Evolutionary conservation across 768 basidiomycete genomes (phyloP).

Genomic region (Kwoniella europaea): DNA sequence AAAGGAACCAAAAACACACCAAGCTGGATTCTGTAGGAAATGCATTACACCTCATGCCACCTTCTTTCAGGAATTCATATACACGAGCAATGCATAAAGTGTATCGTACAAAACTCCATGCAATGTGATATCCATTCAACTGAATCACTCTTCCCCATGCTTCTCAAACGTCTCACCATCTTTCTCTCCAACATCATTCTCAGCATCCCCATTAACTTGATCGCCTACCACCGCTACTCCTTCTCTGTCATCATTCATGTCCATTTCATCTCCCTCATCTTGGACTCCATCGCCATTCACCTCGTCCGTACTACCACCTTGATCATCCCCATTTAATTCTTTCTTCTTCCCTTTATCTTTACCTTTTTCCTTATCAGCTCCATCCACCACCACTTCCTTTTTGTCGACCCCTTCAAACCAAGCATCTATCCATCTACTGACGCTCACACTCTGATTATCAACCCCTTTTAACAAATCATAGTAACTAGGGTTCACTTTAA

Average conservation of each 20-base stretch:
- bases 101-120: neutral
- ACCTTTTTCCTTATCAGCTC: neutral
- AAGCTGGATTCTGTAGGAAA: neutral
- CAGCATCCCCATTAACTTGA: slow-evolving; percentile 24
- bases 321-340: neutral
- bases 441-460: slow-evolving; percentile 63
- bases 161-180: slow-evolving; percentile 27
- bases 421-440: slow-evolving; percentile 74
- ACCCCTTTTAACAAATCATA: slow-evolving; percentile 66
- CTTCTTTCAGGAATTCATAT: too few relatives aligned
- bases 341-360: slow-evolving; percentile 6
- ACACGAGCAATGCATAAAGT: neutral
- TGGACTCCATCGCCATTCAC: slow-evolving; percentile 3
- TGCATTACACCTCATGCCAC: neutral
- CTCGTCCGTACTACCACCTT: slow-evolving; percentile 13
- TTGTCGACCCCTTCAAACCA: slow-evolving; percentile 33
- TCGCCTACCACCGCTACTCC: slow-evolving; percentile 19
- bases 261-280: slow-evolving; percentile 9
- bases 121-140: neutral
- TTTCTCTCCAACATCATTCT: slow-evolving; percentile 16
- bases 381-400: neutral
- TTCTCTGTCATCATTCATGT: slow-evolving; percentile 5
- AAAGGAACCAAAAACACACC: too few relatives aligned
- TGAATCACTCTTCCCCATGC: slow-evolving; percentile 3
- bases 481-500: slow-evolving; percentile 80